A percentile compares a stretch with the other conserved stretches of the same genome.
Conservation (phyloP, 2,329 filamentous ascomycete genomes). For the Didymella pomorum region DNA sequence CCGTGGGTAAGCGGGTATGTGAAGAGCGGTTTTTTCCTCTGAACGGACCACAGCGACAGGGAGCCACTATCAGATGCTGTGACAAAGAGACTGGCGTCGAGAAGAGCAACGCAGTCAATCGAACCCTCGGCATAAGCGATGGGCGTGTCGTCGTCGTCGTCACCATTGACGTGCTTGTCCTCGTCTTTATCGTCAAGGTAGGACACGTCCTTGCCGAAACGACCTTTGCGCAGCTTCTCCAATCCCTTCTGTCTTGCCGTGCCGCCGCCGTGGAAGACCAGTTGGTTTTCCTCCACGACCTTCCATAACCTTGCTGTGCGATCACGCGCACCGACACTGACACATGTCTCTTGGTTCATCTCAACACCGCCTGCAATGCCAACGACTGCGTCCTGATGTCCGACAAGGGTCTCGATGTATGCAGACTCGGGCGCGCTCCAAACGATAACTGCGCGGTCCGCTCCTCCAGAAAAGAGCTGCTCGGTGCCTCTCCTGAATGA, state of each 20-base stretch:
- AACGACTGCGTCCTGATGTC: slow-evolving; percentile 90
- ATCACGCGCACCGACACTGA: slow-evolving; percentile 90
- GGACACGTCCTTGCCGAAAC: slow-evolving; percentile 43
- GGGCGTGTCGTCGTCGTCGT: slow-evolving; percentile 53
- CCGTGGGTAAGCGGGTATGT: slow-evolving; percentile 85
- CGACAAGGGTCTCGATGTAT: slow-evolving; percentile 95
- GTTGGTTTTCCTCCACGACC: slow-evolving; percentile 91
- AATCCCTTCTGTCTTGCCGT: slow-evolving; percentile 50
- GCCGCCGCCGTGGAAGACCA: slow-evolving; percentile 90
- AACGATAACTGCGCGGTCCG: slow-evolving; percentile 92
- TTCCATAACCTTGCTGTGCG: slow-evolving; percentile 95
- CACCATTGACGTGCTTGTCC: slow-evolving; percentile 43
- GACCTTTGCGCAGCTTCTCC: slow-evolving; percentile 47
- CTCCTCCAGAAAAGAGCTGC: slow-evolving; percentile 89
- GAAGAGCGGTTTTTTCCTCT: slow-evolving; percentile 94
- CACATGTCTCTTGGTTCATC: slow-evolving; percentile 83
- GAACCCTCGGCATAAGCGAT: slow-evolving; percentile 73
- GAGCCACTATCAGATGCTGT: slow-evolving; percentile 93
- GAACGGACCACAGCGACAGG: slow-evolving; percentile 83
- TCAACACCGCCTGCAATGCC: slow-evolving; percentile 69
- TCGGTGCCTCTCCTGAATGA: slow-evolving; percentile 87
- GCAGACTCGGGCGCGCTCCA: slow-evolving; percentile 93
- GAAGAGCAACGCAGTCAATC: slow-evolving; percentile 89
- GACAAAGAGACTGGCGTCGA: slow-evolving; percentile 88
- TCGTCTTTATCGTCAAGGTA: slow-evolving; percentile 60